Evolutionary conservation across 352 stramenopile genomes (phyloP).

Genomic region (Phytophthora cryptogea): DNA sequence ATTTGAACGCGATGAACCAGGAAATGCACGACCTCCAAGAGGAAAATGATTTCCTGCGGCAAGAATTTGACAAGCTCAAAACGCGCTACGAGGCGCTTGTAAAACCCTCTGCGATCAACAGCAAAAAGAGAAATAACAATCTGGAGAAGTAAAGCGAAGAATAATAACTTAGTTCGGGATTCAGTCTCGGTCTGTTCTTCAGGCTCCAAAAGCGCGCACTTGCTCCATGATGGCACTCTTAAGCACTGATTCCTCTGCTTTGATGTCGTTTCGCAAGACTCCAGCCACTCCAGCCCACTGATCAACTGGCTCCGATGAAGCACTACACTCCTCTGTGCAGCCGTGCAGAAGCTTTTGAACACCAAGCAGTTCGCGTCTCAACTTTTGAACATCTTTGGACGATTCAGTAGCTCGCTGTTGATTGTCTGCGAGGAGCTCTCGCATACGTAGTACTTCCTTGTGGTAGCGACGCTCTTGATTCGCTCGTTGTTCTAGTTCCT

Average conservation of each 20-base stretch:
- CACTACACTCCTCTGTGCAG: slow-evolving; percentile 29
- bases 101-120: slow-evolving; percentile 2
- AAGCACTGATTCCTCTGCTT: slow-evolving; percentile 40
- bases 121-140: slow-evolving; percentile 12
- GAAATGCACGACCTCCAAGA: slow-evolving; percentile 62
- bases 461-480: slow-evolving; percentile 34
- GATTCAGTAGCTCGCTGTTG: slow-evolving; percentile 52
- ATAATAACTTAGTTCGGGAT: slow-evolving; percentile 11
- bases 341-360: slow-evolving; percentile 52
- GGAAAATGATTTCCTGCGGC: slow-evolving; percentile 68
- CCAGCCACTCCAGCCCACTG: slow-evolving; percentile 26
- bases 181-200: neutral
- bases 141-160: slow-evolving; percentile 8
- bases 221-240: slow-evolving; percentile 54
- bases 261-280: slow-evolving; percentile 21
- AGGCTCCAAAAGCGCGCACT: slow-evolving; percentile 34
- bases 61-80: slow-evolving; percentile 75
- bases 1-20: slow-evolving; percentile 23
- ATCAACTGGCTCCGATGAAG: slow-evolving; percentile 11
- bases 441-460: slow-evolving; percentile 49
- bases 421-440: slow-evolving; percentile 51
- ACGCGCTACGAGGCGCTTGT: slow-evolving; percentile 52
- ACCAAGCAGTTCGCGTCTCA: slow-evolving; percentile 53
- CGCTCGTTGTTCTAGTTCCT: slow-evolving; percentile 29
- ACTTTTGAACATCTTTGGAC: slow-evolving; percentile 49